Evolutionary conservation across 2,329 filamentous ascomycete species (phyloP).

Genomic region (Penicillium janthinellum): DNA sequence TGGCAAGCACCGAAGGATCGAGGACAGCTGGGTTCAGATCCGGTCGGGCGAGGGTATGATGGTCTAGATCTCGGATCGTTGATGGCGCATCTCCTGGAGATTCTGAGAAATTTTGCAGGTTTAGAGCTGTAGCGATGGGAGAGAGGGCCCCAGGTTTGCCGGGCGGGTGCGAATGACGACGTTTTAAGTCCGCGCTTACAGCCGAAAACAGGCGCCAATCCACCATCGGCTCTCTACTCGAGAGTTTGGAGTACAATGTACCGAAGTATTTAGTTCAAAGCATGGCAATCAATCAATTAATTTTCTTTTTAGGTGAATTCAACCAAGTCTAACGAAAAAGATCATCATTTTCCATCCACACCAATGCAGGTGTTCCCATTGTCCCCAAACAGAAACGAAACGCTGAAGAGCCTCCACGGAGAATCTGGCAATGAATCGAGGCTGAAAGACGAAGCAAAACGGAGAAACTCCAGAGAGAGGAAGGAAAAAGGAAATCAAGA

Average conservation of each 20-base stretch:
- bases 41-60: background rate
- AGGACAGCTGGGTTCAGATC: background rate
- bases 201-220: slow-evolving; percentile 18
- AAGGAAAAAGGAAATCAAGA: background rate
- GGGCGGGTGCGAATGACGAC: slow-evolving; percentile 22
- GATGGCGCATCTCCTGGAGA: slow-evolving; percentile 12
- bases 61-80: slow-evolving; percentile 1
- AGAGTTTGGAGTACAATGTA: background rate
- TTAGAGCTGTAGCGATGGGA: slow-evolving; percentile 3
- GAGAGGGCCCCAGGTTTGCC: slow-evolving; percentile 7
- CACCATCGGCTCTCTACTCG: background rate
- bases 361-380: background rate
- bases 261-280: no score
- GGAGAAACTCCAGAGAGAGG: background rate
- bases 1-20: background rate
- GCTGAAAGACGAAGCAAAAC: background rate
- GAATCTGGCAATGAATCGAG: background rate
- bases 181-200: slow-evolving; percentile 23
- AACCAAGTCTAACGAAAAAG: slow-evolving; percentile 15
- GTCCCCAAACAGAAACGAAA: slow-evolving; percentile 1
- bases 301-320: slow-evolving; percentile 9
- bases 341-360: background rate
- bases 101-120: background rate
- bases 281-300: slow-evolving; percentile 1
- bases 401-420: background rate